Evolutionary conservation across 2,329 filamentous ascomycete species (phyloP).

Genomic region (Massarina eburnea): DNA sequence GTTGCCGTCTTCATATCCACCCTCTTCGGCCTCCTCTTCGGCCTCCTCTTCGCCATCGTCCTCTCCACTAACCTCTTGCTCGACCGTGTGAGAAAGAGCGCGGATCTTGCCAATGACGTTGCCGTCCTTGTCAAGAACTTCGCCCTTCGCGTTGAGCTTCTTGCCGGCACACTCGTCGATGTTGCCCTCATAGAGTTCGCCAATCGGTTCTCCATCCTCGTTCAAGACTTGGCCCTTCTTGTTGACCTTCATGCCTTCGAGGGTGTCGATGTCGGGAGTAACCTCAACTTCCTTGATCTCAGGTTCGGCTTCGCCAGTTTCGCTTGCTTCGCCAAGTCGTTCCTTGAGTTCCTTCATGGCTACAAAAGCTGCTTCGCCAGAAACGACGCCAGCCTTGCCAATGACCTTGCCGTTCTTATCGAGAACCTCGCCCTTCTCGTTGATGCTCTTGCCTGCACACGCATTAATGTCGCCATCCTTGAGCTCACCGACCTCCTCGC

Average conservation of each 20-base stretch:
- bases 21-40: slow-evolving; percentile 36
- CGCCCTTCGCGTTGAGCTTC: slow-evolving; percentile 65
- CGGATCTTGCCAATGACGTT: slow-evolving; percentile 64
- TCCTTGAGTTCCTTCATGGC: slow-evolving; percentile 51
- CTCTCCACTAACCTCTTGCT: slow-evolving; percentile 37
- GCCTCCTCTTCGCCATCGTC: slow-evolving; percentile 33
- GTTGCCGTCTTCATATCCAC: slow-evolving; percentile 38
- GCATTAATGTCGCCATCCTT: slow-evolving; percentile 48
- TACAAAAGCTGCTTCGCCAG: slow-evolving; percentile 54
- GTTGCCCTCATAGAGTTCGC: slow-evolving; percentile 59
- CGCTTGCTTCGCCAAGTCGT: slow-evolving; percentile 48
- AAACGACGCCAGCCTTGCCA: slow-evolving; percentile 51
- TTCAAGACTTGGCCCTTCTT: slow-evolving; percentile 58
- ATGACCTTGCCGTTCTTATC: slow-evolving; percentile 55
- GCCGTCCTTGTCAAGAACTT: slow-evolving; percentile 65
- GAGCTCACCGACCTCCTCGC: slow-evolving; percentile 54
- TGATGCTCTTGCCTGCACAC: slow-evolving; percentile 52
- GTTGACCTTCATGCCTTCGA: slow-evolving; percentile 60
- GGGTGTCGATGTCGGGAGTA: slow-evolving; percentile 49
- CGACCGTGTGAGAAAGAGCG: slow-evolving; percentile 49
- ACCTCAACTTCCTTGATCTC: slow-evolving; percentile 45
- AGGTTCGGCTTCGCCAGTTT: slow-evolving; percentile 48
- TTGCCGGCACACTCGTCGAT: slow-evolving; percentile 64
- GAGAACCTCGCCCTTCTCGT: slow-evolving; percentile 54
- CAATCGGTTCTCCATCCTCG: slow-evolving; percentile 57